Percentiles rank a stretch among this genome's conserved stretches.
Evolutionary conservation across 129 eudicot species (phyloP).

Genomic region (Rutidosis leptorrhynchoides): DNA sequence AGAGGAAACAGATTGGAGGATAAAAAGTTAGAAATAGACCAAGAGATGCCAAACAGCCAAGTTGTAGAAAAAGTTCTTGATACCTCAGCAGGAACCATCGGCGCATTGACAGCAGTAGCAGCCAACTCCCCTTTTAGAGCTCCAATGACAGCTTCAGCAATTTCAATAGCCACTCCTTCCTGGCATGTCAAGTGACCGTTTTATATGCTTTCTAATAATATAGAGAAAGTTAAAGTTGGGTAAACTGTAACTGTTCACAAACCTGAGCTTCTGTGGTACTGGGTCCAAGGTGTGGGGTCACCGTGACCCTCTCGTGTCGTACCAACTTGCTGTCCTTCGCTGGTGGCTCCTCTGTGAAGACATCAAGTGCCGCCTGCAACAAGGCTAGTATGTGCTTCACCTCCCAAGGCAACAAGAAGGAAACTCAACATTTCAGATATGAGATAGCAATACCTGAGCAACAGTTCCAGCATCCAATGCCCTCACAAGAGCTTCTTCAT

Average conservation of each 20-base stretch:
- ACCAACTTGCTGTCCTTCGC: neutral
- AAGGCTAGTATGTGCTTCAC: too few species aligned
- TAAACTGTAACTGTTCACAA: too few species aligned
- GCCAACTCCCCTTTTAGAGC: neutral
- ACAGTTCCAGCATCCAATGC: slow-evolving; percentile 80
- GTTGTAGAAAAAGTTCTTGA: too few species aligned
- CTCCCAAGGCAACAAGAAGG: too few species aligned
- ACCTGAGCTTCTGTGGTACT: neutral
- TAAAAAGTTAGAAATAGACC: too few species aligned
- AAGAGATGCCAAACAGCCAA: too few species aligned
- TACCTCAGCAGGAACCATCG: slow-evolving; percentile 5
- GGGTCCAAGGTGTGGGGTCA: neutral
- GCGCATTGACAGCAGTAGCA: neutral
- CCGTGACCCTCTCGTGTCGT: neutral
- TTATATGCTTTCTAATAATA: too few species aligned
- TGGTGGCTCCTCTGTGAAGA: neutral
- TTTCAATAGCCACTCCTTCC: neutral
- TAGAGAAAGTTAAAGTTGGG: neutral
- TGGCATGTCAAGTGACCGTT: too few species aligned
- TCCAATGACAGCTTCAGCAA: neutral
- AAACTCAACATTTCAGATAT: neutral
- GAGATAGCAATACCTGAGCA: slow-evolving; percentile 53
- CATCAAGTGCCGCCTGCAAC: slow-evolving; percentile 1
- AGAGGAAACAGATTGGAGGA: neutral
- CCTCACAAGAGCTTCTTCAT: slow-evolving; percentile 71